These are phyloP conservation scores for Porcisia deanei DNA, from an alignment of 208 protist genomes.

Conservation along the genomic window DNA sequence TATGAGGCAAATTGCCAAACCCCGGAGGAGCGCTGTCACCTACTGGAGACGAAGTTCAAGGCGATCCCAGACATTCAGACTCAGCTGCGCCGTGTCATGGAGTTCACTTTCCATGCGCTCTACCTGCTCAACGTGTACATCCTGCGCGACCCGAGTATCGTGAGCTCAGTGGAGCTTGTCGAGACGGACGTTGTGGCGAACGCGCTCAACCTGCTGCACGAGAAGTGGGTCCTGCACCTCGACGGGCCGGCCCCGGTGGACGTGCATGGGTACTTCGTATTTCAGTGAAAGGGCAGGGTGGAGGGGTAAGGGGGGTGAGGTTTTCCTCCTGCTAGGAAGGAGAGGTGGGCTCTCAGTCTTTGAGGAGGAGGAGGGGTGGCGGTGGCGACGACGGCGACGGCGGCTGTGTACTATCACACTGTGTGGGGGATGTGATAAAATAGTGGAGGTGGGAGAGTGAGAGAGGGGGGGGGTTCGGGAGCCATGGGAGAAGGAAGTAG, in stretches of 20 bases:
- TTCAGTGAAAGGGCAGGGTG: conserved; percentile 8
- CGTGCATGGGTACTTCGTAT: conserved; percentile 50
- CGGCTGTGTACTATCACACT: not conserved
- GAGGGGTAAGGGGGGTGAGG: not conserved
- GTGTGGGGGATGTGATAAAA: no score
- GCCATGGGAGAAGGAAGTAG: no score
- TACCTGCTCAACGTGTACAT: conserved; percentile 79
- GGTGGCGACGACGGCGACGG: not conserved
- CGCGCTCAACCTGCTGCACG: conserved; percentile 58
- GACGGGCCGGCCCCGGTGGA: conserved; percentile 60
- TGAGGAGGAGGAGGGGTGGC: not conserved
- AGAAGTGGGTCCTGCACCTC: conserved; percentile 78
- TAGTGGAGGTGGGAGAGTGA: no score
- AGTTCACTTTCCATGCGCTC: conserved; percentile 78
- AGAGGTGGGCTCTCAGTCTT: not conserved
- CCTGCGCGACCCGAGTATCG: conserved; percentile 35
- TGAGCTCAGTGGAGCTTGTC: conserved; percentile 26
- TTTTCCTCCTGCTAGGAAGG: not conserved
- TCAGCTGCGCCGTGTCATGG: conserved; percentile 75
- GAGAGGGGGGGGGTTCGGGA: no score
- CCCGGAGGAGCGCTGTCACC: conserved; percentile 52
- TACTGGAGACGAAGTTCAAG: conserved; percentile 71
- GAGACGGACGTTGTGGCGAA: conserved; percentile 41
- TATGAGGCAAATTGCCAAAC: conserved; percentile 75
- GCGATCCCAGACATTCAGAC: conserved; percentile 58